Base-by-base conservation (phyloP, 805 yeast species). In the Sugiyamaella qingdaonensis region DNA sequence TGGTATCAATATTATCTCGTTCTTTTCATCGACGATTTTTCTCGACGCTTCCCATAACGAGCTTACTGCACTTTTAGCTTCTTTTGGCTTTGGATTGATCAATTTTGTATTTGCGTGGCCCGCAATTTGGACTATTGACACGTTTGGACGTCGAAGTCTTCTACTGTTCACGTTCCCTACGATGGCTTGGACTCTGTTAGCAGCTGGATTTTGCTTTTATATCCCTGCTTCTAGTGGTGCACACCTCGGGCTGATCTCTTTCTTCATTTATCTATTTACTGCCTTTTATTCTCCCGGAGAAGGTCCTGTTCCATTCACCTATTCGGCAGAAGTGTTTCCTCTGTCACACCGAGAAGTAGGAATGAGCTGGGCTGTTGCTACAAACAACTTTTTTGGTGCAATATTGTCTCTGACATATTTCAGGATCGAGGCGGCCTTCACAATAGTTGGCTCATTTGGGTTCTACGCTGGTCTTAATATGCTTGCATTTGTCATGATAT, bases 401-500 rank as follows among this genome's bases (percentile, higher is more conserved):
- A 72, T 81, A 39, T 69, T 83, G 57, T 81, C 91, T 16, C 75
- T 87, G 56, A 80, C 94, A 7, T 82, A 90, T 89, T 92, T 94
- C 42, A 74, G 86, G 32, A 70, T 88, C 88, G 72, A 81, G 79
- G 54, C 79, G n/a, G 84, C 86, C 0, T 83, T 88, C 72, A 81
- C 79, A 53, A 79, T 88, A 2, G 86, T 83, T 61, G 95, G 96
- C 88, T 2, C 86, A 84, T 88, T 86, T 65, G 89, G 94, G 13
- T 88, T 82, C 78, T 88, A 86, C 64, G 95, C 94, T 1, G 95
- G 85, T 11, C 84, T 91, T 88, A 87, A 87, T 67, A 61, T 86
- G 62, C 86, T 85, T 2, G 75, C 86, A 51, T 81, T 85, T 76
- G 74, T 84, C 66, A 71, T 85, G 56, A 78, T 79, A 16, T 73